phyloP scores from a whole-genome alignment of 352 stramenopile genomes.

The Sclerospora graminicola region DNA sequence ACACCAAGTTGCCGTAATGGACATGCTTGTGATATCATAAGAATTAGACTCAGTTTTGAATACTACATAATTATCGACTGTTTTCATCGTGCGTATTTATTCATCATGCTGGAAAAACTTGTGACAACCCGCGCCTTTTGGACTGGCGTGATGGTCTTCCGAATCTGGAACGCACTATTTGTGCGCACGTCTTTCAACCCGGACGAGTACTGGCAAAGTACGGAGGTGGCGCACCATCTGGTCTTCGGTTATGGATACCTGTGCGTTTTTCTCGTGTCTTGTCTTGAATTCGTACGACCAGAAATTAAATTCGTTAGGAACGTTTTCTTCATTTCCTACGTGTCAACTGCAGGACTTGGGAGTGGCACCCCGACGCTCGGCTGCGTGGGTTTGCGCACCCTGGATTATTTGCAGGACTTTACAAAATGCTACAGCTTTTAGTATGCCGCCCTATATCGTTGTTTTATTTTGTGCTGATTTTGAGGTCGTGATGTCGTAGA shows the following conservation, averaged over 20 bases:
- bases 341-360: conserved; percentile 53
- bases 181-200: conserved; percentile 82
- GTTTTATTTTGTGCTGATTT: not conserved
- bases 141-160: conserved; percentile 43
- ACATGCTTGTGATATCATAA: not conserved
- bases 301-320: not conserved
- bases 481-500: conserved; percentile 3
- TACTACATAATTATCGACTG: not conserved
- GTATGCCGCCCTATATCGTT: conserved; percentile 11
- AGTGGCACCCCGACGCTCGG: conserved; percentile 64
- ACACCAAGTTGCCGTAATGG: conserved; percentile 41
- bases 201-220: conserved; percentile 86
- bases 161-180: conserved; percentile 72
- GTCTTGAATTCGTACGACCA: not conserved
- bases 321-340: not conserved
- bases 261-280: conserved; percentile 21
- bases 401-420: conserved; percentile 62
- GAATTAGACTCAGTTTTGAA: conserved; percentile 20
- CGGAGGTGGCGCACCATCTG: conserved; percentile 75
- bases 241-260: conserved; percentile 82
- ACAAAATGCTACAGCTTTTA: conserved; percentile 58
- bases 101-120: conserved; percentile 24
- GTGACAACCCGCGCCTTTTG: conserved; percentile 34
- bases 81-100: conserved; percentile 4
- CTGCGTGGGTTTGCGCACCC: conserved; percentile 76